Conservation (phyloP, 768 basidiomycete species). For the Fomitopsis pulvina region DNA sequence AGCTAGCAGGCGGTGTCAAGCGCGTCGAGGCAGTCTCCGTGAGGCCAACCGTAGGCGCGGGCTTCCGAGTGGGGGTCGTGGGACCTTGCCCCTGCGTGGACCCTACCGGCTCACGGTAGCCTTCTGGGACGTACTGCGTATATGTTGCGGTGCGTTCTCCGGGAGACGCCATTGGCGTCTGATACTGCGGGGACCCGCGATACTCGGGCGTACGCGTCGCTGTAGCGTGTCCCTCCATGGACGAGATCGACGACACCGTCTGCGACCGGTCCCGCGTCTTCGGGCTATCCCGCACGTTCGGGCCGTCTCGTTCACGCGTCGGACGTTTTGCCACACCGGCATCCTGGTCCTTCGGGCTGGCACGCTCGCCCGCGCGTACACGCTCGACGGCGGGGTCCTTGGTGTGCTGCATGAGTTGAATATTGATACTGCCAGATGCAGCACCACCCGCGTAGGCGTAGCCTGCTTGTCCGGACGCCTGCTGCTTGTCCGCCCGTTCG, state of each 20-base stretch:
- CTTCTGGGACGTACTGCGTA: constrained; percentile 33
- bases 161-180: constrained; percentile 41
- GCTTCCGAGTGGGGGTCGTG: constrained; percentile 16
- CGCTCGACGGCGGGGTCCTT: constrained; percentile 49
- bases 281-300: constrained; percentile 32
- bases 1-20: constrained; percentile 28
- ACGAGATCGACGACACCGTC: constrained; percentile 25
- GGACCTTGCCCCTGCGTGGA: constrained; percentile 5
- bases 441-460: constrained; percentile 43
- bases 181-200: constrained; percentile 31
- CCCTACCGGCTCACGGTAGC: constrained; percentile 10
- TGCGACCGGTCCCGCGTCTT: constrained; percentile 24
- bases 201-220: constrained; percentile 43
- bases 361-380: constrained; percentile 42
- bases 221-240: constrained; percentile 4
- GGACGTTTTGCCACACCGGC: constrained; percentile 15
- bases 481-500: constrained; percentile 63
- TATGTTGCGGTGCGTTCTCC: constrained; percentile 41
- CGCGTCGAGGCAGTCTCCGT: constrained; percentile 13
- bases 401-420: not conserved
- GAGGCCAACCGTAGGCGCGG: constrained; percentile 9
- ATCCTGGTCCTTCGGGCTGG: constrained; percentile 51
- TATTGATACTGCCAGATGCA: constrained; percentile 32
- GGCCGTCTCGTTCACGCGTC: constrained; percentile 18
- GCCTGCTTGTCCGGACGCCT: constrained; percentile 36